phyloP scores from a whole-genome alignment of 106 monocot species.

The Phalaenopsis aphrodite region DNA sequence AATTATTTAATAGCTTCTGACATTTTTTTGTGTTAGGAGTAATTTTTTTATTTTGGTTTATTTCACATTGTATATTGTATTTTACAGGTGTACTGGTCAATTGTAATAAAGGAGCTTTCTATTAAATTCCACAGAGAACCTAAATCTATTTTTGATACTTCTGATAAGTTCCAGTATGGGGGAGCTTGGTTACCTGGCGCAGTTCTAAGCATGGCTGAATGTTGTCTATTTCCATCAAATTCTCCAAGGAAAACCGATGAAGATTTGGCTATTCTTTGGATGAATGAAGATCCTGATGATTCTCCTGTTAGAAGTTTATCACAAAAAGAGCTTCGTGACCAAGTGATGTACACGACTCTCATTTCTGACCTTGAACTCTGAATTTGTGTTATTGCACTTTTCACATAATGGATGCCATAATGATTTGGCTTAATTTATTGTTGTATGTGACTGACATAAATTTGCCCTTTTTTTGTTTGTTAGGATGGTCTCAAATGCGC shows the following conservation, averaged over 20 bases:
- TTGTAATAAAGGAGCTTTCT: constrained; percentile 69
- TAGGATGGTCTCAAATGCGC: constrained; percentile 78
- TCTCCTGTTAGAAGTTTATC: constrained; percentile 47
- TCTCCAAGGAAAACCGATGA: constrained; percentile 52
- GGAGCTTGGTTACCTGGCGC: constrained; percentile 74
- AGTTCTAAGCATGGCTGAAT: constrained; percentile 77
- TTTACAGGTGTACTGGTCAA: constrained; percentile 76
- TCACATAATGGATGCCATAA: neutral
- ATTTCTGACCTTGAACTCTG: neutral
- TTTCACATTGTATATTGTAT: neutral
- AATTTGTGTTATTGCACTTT: neutral
- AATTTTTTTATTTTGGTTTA: neutral
- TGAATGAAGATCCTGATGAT: constrained; percentile 68
- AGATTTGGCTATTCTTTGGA: constrained; percentile 79
- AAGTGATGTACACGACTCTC: constrained; percentile 67
- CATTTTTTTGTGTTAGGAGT: neutral
- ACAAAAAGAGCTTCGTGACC: constrained; percentile 59
- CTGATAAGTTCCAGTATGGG: constrained; percentile 47
- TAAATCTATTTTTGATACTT: constrained; percentile 56
- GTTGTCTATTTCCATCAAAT: constrained; percentile 58
- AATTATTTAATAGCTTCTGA: neutral
- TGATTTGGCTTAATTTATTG: neutral
- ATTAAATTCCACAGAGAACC: constrained; percentile 52
- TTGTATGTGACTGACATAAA: neutral
- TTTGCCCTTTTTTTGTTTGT: neutral